phyloP scores from a whole-genome alignment of 331 rosid genomes.

The Acacia pycnantha region DNA sequence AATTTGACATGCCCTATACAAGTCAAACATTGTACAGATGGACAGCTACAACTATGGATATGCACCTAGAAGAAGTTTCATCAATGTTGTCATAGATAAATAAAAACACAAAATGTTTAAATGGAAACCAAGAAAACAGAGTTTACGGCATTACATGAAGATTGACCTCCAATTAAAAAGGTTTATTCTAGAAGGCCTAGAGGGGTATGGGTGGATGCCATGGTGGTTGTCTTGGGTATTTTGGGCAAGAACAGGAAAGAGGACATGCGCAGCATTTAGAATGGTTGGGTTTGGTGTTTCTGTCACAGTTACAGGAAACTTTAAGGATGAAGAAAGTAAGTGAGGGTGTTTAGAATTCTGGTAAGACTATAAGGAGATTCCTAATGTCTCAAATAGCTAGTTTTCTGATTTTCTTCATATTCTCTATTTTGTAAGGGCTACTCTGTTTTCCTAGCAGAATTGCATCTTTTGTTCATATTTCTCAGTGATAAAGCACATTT shows the following conservation, averaged over 20 bases:
- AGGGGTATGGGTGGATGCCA: background rate
- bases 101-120: background rate
- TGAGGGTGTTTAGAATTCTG: background rate
- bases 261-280: background rate
- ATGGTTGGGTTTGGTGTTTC: background rate
- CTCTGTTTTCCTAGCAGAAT: background rate
- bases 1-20: background rate
- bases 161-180: background rate
- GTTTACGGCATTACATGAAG: background rate
- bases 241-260: background rate
- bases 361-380: background rate
- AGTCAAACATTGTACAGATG: background rate
- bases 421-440: background rate
- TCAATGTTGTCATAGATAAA: background rate
- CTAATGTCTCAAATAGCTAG: background rate
- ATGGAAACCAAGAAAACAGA: background rate
- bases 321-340: background rate
- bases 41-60: background rate
- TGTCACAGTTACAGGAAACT: background rate
- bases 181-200: background rate
- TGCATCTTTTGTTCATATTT: background rate
- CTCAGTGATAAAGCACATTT: background rate
- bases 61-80: background rate
- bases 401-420: background rate
- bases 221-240: background rate